A percentile compares a stretch with the other conserved stretches of the same genome.
Conservation (phyloP, 106 monocot species). For the Platanthera guangdongensis region DNA sequence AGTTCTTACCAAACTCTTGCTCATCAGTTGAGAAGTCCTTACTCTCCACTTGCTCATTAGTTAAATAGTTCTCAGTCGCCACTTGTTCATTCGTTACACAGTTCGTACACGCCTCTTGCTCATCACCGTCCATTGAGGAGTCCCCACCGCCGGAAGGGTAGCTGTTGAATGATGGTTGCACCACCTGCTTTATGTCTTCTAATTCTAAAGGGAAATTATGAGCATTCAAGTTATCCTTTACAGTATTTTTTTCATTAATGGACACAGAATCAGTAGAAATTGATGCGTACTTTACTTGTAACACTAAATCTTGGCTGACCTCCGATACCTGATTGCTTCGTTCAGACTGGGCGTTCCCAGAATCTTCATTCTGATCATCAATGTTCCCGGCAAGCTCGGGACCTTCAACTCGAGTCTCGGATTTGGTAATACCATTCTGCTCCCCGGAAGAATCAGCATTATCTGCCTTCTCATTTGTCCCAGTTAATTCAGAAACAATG, state of each 20-base stretch:
- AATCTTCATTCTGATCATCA: too few relatives aligned
- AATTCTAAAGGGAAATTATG: conserved; percentile 83
- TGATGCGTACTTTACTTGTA: conserved; percentile 76
- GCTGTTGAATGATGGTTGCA: conserved; percentile 53
- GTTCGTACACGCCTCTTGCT: conserved; percentile 12
- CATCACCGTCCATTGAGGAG: conserved; percentile 26
- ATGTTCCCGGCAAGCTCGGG: too few relatives aligned
- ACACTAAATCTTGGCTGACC: conserved; percentile 68
- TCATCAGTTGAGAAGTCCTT: too few relatives aligned
- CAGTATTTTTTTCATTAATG: conserved; percentile 75
- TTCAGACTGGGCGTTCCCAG: conserved; percentile 16
- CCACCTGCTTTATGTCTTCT: conserved; percentile 66
- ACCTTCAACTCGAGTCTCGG: too few relatives aligned
- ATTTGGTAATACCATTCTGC: too few relatives aligned
- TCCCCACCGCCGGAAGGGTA: conserved; percentile 33
- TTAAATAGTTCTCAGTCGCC: not conserved
- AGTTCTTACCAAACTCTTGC: too few relatives aligned
- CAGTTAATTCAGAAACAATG: not conserved
- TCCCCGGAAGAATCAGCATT: too few relatives aligned
- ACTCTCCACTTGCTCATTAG: too few relatives aligned
- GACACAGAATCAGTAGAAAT: conserved; percentile 59
- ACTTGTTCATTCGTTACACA: not conserved
- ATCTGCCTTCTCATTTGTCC: too few relatives aligned
- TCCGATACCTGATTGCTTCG: conserved; percentile 78
- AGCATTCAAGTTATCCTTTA: conserved; percentile 90